Conservation (phyloP, 352 stramenopile species). For the Thraustochytrium sp. region DNA sequence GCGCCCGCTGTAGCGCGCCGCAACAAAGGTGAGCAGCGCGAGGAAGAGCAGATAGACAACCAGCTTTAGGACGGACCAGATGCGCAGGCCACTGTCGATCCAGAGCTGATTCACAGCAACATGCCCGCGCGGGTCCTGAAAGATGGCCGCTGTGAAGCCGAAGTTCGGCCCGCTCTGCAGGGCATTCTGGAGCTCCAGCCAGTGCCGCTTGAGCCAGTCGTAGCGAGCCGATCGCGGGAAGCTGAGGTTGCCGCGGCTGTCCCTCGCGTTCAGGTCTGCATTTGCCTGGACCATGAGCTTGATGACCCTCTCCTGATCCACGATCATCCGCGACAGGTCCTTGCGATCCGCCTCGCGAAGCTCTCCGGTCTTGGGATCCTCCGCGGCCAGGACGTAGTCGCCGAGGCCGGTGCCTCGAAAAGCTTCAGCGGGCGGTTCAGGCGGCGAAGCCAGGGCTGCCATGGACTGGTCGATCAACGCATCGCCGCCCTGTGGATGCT, state of each 20-base stretch:
- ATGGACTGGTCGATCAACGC: too few species aligned
- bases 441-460: too few species aligned
- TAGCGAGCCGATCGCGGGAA: constrained; percentile 35
- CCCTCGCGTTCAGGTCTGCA: constrained; percentile 47
- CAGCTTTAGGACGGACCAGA: constrained; percentile 32
- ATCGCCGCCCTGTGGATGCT: too few species aligned
- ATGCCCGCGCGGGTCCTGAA: background rate
- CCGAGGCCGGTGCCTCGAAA: too few species aligned
- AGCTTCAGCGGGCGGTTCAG: too few species aligned
- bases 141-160: background rate
- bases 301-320: constrained; percentile 44
- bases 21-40: constrained; percentile 47
- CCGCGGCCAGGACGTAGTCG: too few species aligned
- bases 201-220: constrained; percentile 38
- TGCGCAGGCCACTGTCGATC: constrained; percentile 37
- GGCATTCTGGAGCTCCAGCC: background rate
- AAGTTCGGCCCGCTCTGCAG: background rate
- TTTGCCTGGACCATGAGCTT: constrained; percentile 46
- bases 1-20: constrained; percentile 47
- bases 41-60: constrained; percentile 46
- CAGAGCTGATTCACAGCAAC: constrained; percentile 45
- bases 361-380: background rate
- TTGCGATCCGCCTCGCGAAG: background rate
- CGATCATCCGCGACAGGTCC: background rate
- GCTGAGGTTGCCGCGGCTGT: constrained; percentile 43